A percentile compares a stretch with the other conserved stretches of the same genome.
Conservation (phyloP, 164 flowering plant genomes). For the grape (Vitis vinifera) region ASM3070453v1 NC_081822.1:8979501-8980000, state of each 20-base stretch:
- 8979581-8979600: no score
- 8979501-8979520: no score
- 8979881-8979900: slow-evolving; percentile 16
- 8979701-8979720: slow-evolving; percentile 29
- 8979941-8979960: slow-evolving; percentile 10
- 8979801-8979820: no score
- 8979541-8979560: no score
- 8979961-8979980: not conserved
- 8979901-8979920: slow-evolving; percentile 24
- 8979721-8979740: slow-evolving; percentile 35
- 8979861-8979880: not conserved
- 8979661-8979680: slow-evolving; percentile 40
- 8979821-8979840: not conserved
- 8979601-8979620: not conserved
- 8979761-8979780: slow-evolving; percentile 23
- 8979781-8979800: slow-evolving; percentile 12
- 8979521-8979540: no score
- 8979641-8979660: slow-evolving; percentile 37
- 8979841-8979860: not conserved
- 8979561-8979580: no score
- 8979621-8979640: slow-evolving; percentile 5
- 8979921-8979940: not conserved
- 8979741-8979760: slow-evolving; percentile 37
- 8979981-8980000: slow-evolving; percentile 2
- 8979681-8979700: not conserved